phyloP scores from a whole-genome alignment of 805 yeast genomes.

The Candida awuae region DNA sequence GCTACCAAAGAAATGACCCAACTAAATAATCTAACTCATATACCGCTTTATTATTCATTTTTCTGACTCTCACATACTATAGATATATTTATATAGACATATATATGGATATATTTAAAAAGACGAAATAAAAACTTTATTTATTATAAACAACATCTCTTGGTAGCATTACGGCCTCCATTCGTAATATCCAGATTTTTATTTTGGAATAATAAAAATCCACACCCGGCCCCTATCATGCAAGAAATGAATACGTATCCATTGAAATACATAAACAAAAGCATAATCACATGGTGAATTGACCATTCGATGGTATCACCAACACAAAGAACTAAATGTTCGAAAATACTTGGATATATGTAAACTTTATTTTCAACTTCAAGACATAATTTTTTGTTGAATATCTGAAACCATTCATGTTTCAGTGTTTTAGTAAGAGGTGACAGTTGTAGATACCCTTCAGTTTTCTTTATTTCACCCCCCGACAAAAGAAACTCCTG shows the following conservation, averaged over 20 bases:
- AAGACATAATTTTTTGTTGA: slow-evolving; percentile 11
- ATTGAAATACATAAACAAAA: slow-evolving; percentile 17
- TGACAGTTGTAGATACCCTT: background rate
- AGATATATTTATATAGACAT: background rate
- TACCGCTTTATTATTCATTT: background rate
- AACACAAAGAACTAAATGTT: slow-evolving; percentile 11
- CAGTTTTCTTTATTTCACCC: background rate
- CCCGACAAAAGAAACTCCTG: slow-evolving; percentile 2
- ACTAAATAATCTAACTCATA: slow-evolving; percentile 49
- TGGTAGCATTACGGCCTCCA: slow-evolving; percentile 11
- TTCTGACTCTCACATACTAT: background rate
- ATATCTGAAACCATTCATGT: slow-evolving; percentile 15
- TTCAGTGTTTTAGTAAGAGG: slow-evolving; percentile 12
- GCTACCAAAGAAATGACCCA: slow-evolving; percentile 87
- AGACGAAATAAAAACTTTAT: too few species aligned
- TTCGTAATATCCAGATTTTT: slow-evolving; percentile 6
- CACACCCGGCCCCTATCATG: slow-evolving; percentile 17
- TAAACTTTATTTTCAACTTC: slow-evolving; percentile 11
- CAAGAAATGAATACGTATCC: slow-evolving; percentile 18
- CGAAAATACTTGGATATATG: slow-evolving; percentile 14
- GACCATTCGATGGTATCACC: slow-evolving; percentile 18
- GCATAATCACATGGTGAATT: slow-evolving; percentile 16
- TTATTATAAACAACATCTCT: slow-evolving; percentile 17
- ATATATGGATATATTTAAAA: too few species aligned
- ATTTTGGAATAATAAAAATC: slow-evolving; percentile 13